Evolutionary conservation across 1,284 basidiomycete genomes (phyloP).

Genomic region (Heterobasidion annosum): DNA sequence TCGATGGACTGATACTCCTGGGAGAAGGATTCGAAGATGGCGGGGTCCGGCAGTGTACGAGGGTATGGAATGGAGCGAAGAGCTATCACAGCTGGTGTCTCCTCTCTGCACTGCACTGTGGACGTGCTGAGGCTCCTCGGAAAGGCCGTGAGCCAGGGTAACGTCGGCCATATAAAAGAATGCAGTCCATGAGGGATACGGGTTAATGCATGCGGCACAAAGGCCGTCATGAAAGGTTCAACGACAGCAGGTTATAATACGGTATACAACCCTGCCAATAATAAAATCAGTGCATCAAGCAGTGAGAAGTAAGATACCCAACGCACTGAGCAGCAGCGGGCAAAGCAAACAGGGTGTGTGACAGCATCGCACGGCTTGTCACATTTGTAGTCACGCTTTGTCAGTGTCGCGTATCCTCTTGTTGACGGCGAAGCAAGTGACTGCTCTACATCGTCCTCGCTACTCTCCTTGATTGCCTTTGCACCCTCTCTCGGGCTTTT

Average conservation of each 20-base stretch:
- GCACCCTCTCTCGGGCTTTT: background rate
- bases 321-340: background rate
- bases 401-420: background rate
- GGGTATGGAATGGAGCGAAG: constrained; percentile 20
- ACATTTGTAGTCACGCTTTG: background rate
- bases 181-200: constrained; percentile 3
- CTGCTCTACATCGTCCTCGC: background rate
- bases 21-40: constrained; percentile 21
- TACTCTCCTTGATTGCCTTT: background rate
- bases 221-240: constrained; percentile 4
- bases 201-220: constrained; percentile 4
- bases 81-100: constrained; percentile 21
- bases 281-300: too few relatives aligned
- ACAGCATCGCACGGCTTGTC: background rate
- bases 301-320: background rate
- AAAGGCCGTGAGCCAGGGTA: background rate
- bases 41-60: constrained; percentile 14
- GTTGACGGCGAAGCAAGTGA: background rate
- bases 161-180: constrained; percentile 2
- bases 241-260: background rate
- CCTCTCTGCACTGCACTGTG: constrained; percentile 5
- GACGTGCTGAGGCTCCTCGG: constrained; percentile 10
- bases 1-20: constrained; percentile 14
- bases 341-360: background rate
- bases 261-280: too few relatives aligned